Base-by-base conservation (phyloP, 2,329 filamentous ascomycete genomes). In the Cladosporium sphaerospermum region DNA sequence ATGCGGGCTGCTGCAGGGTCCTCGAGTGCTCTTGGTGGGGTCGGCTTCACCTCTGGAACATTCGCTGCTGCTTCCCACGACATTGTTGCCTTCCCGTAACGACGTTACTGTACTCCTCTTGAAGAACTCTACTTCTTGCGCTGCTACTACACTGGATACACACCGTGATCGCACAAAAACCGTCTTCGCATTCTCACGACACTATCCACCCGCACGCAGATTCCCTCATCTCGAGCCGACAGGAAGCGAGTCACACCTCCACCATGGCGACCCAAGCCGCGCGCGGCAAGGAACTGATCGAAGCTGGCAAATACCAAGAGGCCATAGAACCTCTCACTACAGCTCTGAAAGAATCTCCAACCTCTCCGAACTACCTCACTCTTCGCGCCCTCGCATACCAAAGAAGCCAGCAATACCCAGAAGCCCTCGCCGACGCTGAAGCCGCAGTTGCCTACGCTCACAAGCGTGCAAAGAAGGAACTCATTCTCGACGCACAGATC, bases 401-500 rank as follows among this genome's bases (percentile, higher is more conserved):
- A 46, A 81, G 87, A 55, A 75, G 79, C 2, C 64, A 73, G 18
- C 70, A 82, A 55, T 71, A 74, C 45, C 44, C 64, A 9, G 67
- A 69, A 11, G 76, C 59, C n/a, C 72, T 78, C 31, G 55, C 61
- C 44, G 75, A 78, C 57, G 74, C 74, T 50, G 71, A 77, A 46
- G 63, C 70, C 37, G 74, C 82, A 47, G 77, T 81, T 53, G 74
- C 81, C 2, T 76, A 80, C 18, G 87, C 89, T 1, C 79, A 93
- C 42, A 77, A 85, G 57, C 85, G 92, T 39, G 87, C 80, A 32
- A 86, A 85, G 62, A 82, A 87, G 47, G 82, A 89, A 59, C 78
- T 86, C 31, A 89, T 96, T 68, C 78, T 84, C 43, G 81, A 89
- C n/a, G 85, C 88, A 1, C 89, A 96, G 64, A 82, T 93, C 63